phyloP scores from a whole-genome alignment of 495 filamentous ascomycete genomes.

The Pseudomonodictys pantanalensis region DNA sequence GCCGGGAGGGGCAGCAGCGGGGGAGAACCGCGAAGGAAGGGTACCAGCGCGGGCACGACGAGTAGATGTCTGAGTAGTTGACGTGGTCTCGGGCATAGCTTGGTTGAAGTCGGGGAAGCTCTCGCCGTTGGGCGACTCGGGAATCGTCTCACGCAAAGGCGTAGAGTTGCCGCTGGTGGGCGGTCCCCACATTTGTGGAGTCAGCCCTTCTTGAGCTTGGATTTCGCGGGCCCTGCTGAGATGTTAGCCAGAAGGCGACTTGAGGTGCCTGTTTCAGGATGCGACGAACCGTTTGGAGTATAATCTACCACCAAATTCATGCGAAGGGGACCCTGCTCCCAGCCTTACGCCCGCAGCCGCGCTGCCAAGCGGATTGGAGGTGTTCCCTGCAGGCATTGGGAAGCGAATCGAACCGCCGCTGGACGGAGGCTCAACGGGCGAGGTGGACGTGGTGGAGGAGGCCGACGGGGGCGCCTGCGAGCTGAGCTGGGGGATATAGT shows the following conservation, averaged over 20 bases:
- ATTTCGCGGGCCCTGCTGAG: slow-evolving; percentile 80
- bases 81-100: slow-evolving; percentile 44
- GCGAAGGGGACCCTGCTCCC: slow-evolving; percentile 94
- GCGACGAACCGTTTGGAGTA: slow-evolving; percentile 85
- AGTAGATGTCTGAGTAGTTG: slow-evolving; percentile 54
- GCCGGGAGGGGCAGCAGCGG: slow-evolving; percentile 45
- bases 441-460: slow-evolving; percentile 82
- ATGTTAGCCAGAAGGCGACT: slow-evolving; percentile 21
- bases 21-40: slow-evolving; percentile 89
- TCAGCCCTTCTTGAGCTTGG: slow-evolving; percentile 90
- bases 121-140: slow-evolving; percentile 91
- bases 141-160: slow-evolving; percentile 92
- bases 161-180: slow-evolving; percentile 95
- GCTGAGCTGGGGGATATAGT: slow-evolving; percentile 60
- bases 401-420: slow-evolving; percentile 64
- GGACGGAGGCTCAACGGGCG: slow-evolving; percentile 77
- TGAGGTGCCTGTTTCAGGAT: slow-evolving; percentile 31
- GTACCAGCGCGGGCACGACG: slow-evolving; percentile 87
- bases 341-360: slow-evolving; percentile 74
- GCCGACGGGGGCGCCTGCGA: slow-evolving; percentile 69
- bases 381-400: slow-evolving; percentile 67
- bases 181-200: slow-evolving; percentile 87
- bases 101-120: slow-evolving; percentile 89
- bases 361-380: slow-evolving; percentile 60
- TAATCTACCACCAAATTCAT: slow-evolving; percentile 75